A percentile compares a stretch with the other conserved stretches of the same genome.
Evolutionary conservation across 176 grass and related monocot genomes (phyloP).

Genomic region (Oryza australiensis): DNA sequence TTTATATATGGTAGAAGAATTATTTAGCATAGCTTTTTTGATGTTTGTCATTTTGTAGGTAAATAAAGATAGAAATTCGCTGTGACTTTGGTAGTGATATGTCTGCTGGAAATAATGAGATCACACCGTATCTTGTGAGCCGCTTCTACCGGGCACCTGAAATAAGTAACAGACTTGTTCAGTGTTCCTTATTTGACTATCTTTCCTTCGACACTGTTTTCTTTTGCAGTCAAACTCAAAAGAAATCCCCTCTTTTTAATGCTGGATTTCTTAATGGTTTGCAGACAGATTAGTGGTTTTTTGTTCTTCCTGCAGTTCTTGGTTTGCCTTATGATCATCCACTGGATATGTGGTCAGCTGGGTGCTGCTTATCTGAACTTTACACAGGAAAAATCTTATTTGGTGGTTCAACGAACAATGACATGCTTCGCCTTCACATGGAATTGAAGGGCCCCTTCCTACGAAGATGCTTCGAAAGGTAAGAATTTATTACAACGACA

Average conservation of each 20-base stretch:
- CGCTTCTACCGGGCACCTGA: constrained; percentile 97
- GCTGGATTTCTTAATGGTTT: not conserved
- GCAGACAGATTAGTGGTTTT: not conserved
- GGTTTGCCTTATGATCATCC: constrained; percentile 96
- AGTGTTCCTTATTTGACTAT: not conserved
- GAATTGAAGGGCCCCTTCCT: constrained; percentile 91
- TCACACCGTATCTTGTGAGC: constrained; percentile 97
- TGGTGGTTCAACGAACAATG: constrained; percentile 88
- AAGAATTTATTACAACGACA: not conserved
- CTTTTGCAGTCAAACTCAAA: not conserved
- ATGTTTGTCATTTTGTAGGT: constrained; percentile 56
- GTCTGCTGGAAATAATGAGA: constrained; percentile 97
- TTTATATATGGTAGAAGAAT: not conserved
- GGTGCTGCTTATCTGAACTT: constrained; percentile 97
- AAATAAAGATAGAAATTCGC: constrained; percentile 89
- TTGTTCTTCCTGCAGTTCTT: constrained; percentile 67
- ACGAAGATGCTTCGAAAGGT: constrained; percentile 99
- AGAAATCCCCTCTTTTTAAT: not conserved
- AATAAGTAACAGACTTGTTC: constrained; percentile 63
- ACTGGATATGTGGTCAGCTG: constrained; percentile 95
- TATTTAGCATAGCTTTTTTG: not conserved
- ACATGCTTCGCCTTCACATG: constrained; percentile 98
- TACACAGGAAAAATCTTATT: constrained; percentile 94
- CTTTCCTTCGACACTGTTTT: not conserved
- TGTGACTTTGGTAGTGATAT: constrained; percentile 99